phyloP scores from a whole-genome alignment of 805 yeast species.

The Metschnikowia peoriensis region DNA sequence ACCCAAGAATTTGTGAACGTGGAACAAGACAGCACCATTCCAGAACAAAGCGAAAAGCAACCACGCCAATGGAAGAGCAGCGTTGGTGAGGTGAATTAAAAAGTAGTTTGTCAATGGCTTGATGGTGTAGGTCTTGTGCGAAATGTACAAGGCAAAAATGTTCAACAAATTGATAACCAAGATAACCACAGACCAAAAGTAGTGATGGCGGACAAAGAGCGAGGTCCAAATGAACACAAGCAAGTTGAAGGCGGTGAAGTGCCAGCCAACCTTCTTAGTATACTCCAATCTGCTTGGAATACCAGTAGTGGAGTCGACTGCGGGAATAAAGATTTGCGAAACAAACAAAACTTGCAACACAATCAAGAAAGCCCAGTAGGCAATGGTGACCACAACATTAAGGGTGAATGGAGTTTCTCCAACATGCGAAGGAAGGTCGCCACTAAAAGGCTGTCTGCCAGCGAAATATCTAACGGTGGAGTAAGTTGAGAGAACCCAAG shows the following conservation, averaged over 20 bases:
- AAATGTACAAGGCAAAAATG: constrained; percentile 51
- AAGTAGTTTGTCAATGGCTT: constrained; percentile 52
- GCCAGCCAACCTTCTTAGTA: constrained; percentile 50
- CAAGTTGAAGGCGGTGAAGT: constrained; percentile 62
- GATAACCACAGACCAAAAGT: constrained; percentile 56
- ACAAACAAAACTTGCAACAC: constrained; percentile 53
- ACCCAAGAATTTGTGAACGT: constrained; percentile 56
- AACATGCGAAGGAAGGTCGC: constrained; percentile 49
- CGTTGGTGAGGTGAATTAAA: constrained; percentile 60
- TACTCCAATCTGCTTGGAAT: constrained; percentile 22
- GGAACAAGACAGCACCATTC: constrained; percentile 80
- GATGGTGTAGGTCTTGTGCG: constrained; percentile 58
- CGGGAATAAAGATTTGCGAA: constrained; percentile 42
- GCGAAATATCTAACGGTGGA: constrained; percentile 57
- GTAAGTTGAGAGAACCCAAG: constrained; percentile 55
- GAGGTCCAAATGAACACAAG: constrained; percentile 62
- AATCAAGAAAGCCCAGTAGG: constrained; percentile 59
- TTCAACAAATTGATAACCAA: constrained; percentile 60
- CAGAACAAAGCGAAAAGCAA: constrained; percentile 70
- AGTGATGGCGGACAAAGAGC: constrained; percentile 59
- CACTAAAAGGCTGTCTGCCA: constrained; percentile 50
- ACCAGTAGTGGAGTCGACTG: constrained; percentile 16
- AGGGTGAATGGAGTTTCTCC: constrained; percentile 73
- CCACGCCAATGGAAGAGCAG: constrained; percentile 77
- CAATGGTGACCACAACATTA: constrained; percentile 43